phyloP scores from a whole-genome alignment of 805 yeast species.

The Wickerhamiella occidentalis region DNA sequence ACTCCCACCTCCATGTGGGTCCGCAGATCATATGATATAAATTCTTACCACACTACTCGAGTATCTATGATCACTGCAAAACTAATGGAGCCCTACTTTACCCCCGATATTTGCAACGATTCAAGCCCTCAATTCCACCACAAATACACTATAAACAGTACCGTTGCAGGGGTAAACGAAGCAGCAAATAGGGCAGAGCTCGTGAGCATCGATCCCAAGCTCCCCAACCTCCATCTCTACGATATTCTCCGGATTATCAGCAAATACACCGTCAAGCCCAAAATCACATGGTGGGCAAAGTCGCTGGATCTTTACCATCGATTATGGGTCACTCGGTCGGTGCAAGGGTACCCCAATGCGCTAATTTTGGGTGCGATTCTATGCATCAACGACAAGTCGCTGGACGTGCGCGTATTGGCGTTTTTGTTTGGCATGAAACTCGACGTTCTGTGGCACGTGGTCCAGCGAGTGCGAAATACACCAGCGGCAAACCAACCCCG shows the following conservation, averaged over 20 bases:
- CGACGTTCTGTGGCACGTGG: neutral
- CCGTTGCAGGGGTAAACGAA: neutral
- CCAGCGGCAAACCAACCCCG: neutral
- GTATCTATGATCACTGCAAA: too few species aligned
- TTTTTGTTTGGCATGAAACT: neutral
- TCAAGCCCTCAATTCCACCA: neutral
- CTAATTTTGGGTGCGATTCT: neutral
- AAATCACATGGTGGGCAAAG: neutral
- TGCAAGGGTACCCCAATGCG: neutral
- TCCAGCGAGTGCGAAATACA: neutral
- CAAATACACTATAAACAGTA: neutral
- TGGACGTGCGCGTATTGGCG: neutral
- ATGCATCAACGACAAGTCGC: neutral
- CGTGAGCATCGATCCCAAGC: neutral
- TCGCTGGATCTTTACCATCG: neutral
- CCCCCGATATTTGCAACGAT: neutral
- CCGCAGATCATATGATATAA: neutral
- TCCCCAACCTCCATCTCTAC: neutral
- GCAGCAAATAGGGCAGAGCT: slow-evolving; percentile 2
- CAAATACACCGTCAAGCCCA: neutral
- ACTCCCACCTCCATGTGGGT: too few species aligned
- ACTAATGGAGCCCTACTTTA: neutral
- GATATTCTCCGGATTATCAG: neutral
- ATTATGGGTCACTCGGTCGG: neutral
- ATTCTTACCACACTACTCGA: too few species aligned